A percentile compares a stretch with the other conserved stretches of the same genome.
Conservation (phyloP, 2,329 filamentous ascomycete species). For the Fusarium sp. region DNA sequence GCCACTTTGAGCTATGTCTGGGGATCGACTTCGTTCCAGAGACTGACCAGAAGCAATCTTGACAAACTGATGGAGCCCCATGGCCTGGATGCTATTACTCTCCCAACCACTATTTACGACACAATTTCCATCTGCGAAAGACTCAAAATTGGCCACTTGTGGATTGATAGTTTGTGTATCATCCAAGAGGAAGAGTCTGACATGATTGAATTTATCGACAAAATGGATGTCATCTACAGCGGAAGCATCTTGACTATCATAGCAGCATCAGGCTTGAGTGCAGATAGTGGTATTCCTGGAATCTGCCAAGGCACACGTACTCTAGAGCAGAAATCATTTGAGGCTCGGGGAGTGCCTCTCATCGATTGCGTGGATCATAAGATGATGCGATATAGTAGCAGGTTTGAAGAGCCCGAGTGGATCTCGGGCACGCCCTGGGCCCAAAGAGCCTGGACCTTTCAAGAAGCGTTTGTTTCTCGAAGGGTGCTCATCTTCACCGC, state of each 20-base stretch:
- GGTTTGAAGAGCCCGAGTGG: constrained; percentile 5
- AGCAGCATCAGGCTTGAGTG: constrained; percentile 2
- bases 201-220: not conserved
- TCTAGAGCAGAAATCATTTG: not conserved
- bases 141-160: not conserved
- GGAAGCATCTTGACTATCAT: constrained; percentile 5
- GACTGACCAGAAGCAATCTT: no score
- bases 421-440: constrained; percentile 8
- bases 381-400: not conserved
- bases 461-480: constrained; percentile 5
- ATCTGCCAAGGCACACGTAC: not conserved
- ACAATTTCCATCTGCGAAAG: not conserved
- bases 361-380: constrained; percentile 6
- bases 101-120: constrained; percentile 2
- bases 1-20: no score
- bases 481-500: constrained; percentile 3
- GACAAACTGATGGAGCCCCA: not conserved
- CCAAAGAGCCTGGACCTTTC: constrained; percentile 16
- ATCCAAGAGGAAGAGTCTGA: constrained; percentile 10
- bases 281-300: constrained; percentile 2
- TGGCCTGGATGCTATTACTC: not conserved
- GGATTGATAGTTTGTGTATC: constrained; percentile 10
- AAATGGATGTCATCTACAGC: constrained; percentile 10
- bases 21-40: no score
- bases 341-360: not conserved